phyloP scores from a whole-genome alignment of 352 stramenopile genomes.

The Pythium phragmitis region DNA sequence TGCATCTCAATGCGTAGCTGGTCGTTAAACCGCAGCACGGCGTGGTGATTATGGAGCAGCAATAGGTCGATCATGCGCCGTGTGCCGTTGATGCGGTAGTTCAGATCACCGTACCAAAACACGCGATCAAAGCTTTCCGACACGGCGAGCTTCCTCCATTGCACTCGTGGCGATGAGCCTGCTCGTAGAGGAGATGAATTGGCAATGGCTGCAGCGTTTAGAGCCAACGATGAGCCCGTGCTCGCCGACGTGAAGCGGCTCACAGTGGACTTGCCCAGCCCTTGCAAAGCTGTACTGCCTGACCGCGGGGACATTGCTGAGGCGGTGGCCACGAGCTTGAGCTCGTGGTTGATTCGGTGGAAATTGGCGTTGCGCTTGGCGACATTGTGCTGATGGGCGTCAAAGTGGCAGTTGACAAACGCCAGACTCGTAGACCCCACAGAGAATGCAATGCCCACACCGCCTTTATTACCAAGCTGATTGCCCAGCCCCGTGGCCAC shows the following conservation, averaged over 20 bases:
- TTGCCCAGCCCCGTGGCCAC: slow-evolving; percentile 94
- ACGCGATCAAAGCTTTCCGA: slow-evolving; percentile 84
- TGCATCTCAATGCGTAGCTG: slow-evolving; percentile 87
- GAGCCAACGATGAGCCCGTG: slow-evolving; percentile 4
- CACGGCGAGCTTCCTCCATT: slow-evolving; percentile 20
- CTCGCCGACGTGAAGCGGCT: slow-evolving; percentile 25
- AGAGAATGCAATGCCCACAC: slow-evolving; percentile 88
- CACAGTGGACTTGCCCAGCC: slow-evolving; percentile 9
- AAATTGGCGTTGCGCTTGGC: slow-evolving; percentile 92
- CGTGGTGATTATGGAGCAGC: slow-evolving; percentile 68
- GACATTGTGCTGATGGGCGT: slow-evolving; percentile 89
- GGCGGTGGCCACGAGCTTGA: slow-evolving; percentile 21
- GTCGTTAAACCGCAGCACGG: slow-evolving; percentile 88
- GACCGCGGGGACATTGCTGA: not conserved
- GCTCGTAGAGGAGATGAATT: slow-evolving; percentile 24
- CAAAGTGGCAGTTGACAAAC: slow-evolving; percentile 94
- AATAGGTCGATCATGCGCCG: slow-evolving; percentile 85
- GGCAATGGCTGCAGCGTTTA: slow-evolving; percentile 20
- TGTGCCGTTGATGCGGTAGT: slow-evolving; percentile 93
- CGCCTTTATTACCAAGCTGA: slow-evolving; percentile 95
- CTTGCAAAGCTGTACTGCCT: not conserved
- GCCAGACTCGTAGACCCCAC: slow-evolving; percentile 83
- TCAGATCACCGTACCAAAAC: slow-evolving; percentile 95
- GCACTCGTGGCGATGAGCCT: slow-evolving; percentile 2
- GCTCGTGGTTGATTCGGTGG: slow-evolving; percentile 77